Conservation (phyloP, 1,284 basidiomycete genomes). For the Bjerkandera adusta region DNA sequence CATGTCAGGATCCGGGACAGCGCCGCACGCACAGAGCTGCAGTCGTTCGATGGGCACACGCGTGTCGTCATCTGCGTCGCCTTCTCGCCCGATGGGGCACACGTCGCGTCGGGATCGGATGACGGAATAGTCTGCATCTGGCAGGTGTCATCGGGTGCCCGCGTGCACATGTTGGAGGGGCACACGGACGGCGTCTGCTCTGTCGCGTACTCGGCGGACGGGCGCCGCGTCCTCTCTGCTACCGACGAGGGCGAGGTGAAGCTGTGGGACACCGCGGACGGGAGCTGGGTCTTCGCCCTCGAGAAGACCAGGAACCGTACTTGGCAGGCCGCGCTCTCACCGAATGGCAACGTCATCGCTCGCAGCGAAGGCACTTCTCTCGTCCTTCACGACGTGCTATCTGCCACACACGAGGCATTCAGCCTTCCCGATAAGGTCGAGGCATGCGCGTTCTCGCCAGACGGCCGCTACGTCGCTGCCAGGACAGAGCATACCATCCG, state of each 20-base stretch:
- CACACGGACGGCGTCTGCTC: conserved; percentile 14
- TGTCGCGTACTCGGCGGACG: conserved; percentile 18
- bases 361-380: conserved; percentile 16
- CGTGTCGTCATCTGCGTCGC: conserved; percentile 20
- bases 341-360: conserved; percentile 17
- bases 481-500: too few relatives aligned
- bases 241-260: conserved; percentile 14
- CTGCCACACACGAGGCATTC: neutral
- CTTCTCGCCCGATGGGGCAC: conserved; percentile 25
- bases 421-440: too few relatives aligned
- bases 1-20: too few relatives aligned
- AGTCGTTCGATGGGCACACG: conserved; percentile 20
- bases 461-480: too few relatives aligned
- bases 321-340: conserved; percentile 19
- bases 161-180: too few relatives aligned
- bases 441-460: too few relatives aligned
- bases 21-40: too few relatives aligned
- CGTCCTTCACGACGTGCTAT: conserved; percentile 13
- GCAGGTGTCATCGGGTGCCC: too few relatives aligned
- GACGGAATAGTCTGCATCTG: conserved; percentile 16
- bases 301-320: conserved; percentile 11
- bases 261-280: conserved; percentile 20
- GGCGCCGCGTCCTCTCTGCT: conserved; percentile 16
- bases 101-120: conserved; percentile 22
- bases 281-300: conserved; percentile 15